phyloP scores from a whole-genome alignment of 2,329 filamentous ascomycete genomes.

The Calonectria naviculata region DNA sequence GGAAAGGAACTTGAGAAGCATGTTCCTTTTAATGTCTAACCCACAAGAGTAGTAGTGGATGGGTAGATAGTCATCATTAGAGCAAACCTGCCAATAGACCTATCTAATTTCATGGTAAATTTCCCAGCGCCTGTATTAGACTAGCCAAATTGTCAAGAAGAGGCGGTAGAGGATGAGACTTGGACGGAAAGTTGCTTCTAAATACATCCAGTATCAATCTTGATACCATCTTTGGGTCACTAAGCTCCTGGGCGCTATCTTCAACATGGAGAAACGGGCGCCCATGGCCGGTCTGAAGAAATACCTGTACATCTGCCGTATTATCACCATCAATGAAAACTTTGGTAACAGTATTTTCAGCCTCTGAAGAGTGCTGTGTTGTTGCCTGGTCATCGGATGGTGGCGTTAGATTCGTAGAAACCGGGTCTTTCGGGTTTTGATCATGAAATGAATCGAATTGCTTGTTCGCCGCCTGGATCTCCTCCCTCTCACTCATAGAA shows the following conservation, averaged over 20 bases:
- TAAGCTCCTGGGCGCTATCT: not conserved
- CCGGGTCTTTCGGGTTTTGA: not conserved
- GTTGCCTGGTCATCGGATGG: not conserved
- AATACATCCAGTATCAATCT: not conserved
- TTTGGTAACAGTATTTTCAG: not conserved
- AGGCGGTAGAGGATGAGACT: not conserved
- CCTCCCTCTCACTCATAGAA: not conserved
- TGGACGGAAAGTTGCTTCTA: not conserved
- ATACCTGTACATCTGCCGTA: not conserved
- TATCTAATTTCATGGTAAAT: not conserved
- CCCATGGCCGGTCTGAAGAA: not conserved
- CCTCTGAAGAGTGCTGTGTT: not conserved
- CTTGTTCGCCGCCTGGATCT: not conserved
- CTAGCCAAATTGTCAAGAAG: not conserved
- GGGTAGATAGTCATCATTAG: too few species aligned
- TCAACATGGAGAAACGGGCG: not conserved
- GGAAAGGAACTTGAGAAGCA: not conserved
- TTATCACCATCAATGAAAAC: not conserved
- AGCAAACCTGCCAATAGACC: not conserved
- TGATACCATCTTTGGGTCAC: not conserved
- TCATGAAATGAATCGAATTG: not conserved
- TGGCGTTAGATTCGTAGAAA: not conserved
- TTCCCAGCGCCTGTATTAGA: not conserved
- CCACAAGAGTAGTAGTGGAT: not conserved
- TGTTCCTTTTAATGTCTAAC: not conserved